Evolutionary conservation across 768 basidiomycete species (phyloP).

Genomic region (Leccinum truebloodii): DNA sequence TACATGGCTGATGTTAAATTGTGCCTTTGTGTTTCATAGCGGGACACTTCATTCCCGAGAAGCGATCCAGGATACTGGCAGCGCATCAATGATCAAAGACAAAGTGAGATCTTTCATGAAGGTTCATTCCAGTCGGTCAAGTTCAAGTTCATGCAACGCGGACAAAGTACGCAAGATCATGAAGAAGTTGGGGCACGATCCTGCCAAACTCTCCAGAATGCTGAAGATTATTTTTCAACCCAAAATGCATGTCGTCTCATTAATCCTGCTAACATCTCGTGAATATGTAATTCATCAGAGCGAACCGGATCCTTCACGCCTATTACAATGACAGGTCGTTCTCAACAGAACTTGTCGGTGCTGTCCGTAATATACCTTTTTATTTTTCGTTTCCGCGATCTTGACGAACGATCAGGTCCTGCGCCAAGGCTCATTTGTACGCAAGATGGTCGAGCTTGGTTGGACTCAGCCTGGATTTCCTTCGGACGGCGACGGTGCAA

Average conservation of each 20-base stretch:
- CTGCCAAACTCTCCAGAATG: conserved; percentile 5
- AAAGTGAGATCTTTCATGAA: not conserved
- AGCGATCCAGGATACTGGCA: conserved; percentile 13
- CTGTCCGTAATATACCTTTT: conserved; percentile 36
- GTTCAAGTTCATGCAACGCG: not conserved
- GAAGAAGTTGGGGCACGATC: conserved; percentile 8
- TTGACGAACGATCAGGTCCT: conserved; percentile 39
- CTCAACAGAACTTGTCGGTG: conserved; percentile 56
- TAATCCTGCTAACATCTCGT: not conserved
- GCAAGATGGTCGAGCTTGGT: conserved; percentile 52
- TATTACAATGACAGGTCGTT: conserved; percentile 52
- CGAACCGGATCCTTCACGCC: conserved; percentile 42
- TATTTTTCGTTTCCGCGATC: not conserved
- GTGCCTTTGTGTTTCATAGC: conserved; percentile 15
- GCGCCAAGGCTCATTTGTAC: conserved; percentile 54
- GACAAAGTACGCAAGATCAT: conserved; percentile 5
- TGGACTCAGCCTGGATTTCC: conserved; percentile 52
- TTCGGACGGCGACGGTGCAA: conserved; percentile 35
- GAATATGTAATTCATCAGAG: conserved; percentile 11
- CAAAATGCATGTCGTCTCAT: conserved; percentile 21
- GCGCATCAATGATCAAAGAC: conserved; percentile 28
- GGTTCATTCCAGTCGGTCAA: not conserved
- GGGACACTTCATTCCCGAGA: conserved; percentile 36
- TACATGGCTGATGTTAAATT: not conserved
- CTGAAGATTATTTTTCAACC: conserved; percentile 8